Evolutionary conservation across 2,329 filamentous ascomycete species (phyloP).

Genomic region (Endocalyx cinctus): DNA sequence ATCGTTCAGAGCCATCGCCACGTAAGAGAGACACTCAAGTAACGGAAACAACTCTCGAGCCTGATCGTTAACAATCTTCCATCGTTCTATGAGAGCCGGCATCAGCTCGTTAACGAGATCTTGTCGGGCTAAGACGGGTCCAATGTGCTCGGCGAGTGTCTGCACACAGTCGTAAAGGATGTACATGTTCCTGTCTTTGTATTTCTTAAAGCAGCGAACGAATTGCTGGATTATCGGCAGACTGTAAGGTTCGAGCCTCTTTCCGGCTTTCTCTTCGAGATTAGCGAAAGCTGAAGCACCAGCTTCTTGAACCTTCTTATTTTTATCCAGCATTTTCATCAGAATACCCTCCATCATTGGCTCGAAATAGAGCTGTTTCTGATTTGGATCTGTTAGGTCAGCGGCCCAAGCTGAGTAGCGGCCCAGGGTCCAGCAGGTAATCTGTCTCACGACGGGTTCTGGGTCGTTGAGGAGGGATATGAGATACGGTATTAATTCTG

Average conservation of each 20-base stretch:
- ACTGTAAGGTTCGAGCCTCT: conserved; percentile 77
- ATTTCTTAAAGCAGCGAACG: conserved; percentile 84
- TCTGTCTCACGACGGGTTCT: conserved; percentile 89
- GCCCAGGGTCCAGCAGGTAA: conserved; percentile 96
- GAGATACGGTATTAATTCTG: conserved; percentile 84
- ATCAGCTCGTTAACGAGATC: conserved; percentile 82
- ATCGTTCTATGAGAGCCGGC: conserved; percentile 85
- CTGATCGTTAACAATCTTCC: conserved; percentile 81
- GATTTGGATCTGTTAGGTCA: conserved; percentile 59
- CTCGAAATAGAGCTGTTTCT: conserved; percentile 77
- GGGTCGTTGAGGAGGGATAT: conserved; percentile 78
- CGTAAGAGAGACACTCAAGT: conserved; percentile 93
- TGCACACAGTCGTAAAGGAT: conserved; percentile 98
- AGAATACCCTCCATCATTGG: conserved; percentile 97
- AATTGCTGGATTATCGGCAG: conserved; percentile 88
- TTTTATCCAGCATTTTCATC: conserved; percentile 89
- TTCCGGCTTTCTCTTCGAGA: conserved; percentile 87
- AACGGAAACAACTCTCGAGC: conserved; percentile 92
- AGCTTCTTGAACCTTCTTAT: conserved; percentile 97
- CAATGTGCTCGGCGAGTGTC: conserved; percentile 89
- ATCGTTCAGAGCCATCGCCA: conserved; percentile 78
- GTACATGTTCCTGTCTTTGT: conserved; percentile 99
- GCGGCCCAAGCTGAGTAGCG: conserved; percentile 92
- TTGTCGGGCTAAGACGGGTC: conserved; percentile 71
- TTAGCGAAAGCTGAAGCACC: conserved; percentile 94